Conservation (phyloP, 2,329 filamentous ascomycete genomes). For the Cryphonectria parasitica region DNA sequence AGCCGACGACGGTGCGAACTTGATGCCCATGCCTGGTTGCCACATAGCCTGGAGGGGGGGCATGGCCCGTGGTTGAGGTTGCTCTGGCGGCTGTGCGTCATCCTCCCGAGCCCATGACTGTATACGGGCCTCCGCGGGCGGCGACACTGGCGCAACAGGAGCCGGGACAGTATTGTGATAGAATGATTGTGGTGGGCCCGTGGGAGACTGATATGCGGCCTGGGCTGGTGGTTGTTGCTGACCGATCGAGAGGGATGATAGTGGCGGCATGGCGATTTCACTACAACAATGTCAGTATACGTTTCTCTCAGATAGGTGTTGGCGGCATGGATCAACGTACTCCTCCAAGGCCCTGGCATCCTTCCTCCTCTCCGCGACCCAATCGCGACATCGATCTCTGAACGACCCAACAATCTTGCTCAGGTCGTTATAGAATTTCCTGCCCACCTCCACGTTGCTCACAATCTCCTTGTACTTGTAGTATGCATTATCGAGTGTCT, state of each 20-base stretch:
- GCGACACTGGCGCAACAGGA: conserved; percentile 33
- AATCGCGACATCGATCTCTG: conserved; percentile 75
- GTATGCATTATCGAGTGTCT: conserved; percentile 88
- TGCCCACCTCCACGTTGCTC: conserved; percentile 84
- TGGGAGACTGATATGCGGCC: conserved; percentile 23
- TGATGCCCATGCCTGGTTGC: conserved; percentile 81
- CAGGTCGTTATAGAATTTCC: conserved; percentile 97
- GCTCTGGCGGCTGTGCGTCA: conserved; percentile 60
- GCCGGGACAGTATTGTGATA: conserved; percentile 35
- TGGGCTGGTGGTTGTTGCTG: conserved; percentile 38
- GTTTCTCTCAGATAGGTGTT: conserved; percentile 27
- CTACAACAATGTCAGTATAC: conserved; percentile 37
- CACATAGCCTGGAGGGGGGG: conserved; percentile 62
- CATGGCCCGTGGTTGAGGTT: conserved; percentile 51
- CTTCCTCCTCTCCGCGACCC: conserved; percentile 77
- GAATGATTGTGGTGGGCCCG: conserved; percentile 34
- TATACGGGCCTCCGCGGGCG: conserved; percentile 53
- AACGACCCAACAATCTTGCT: conserved; percentile 84
- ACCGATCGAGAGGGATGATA: conserved; percentile 48
- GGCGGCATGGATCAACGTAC: conserved; percentile 49
- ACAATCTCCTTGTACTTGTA: conserved; percentile 97
- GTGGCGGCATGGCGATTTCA: conserved; percentile 56
- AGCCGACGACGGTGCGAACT: conserved; percentile 61
- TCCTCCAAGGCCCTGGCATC: conserved; percentile 80
- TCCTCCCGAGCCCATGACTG: conserved; percentile 57